Evolutionary conservation across 2,329 filamentous ascomycete genomes (phyloP).

Genomic region (Zymoseptoria crescenta): DNA sequence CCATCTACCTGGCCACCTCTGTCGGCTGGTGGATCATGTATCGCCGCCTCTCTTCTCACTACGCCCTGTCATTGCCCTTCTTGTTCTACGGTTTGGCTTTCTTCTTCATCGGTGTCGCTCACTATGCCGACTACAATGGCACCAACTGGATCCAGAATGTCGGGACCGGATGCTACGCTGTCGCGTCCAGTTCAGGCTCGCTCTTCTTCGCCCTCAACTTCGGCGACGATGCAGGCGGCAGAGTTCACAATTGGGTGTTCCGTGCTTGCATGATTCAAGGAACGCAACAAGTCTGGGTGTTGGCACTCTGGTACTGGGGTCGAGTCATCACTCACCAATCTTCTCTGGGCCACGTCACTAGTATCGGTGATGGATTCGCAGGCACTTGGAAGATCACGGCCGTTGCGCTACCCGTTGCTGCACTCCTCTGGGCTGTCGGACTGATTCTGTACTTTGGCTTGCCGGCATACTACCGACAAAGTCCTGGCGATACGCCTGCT

Average conservation of each 20-base stretch:
- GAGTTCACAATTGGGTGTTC: constrained; percentile 55
- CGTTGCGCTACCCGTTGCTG: constrained; percentile 49
- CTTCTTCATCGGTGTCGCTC: constrained; percentile 52
- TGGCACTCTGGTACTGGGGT: constrained; percentile 61
- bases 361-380: constrained; percentile 9
- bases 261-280: constrained; percentile 58
- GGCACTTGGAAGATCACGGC: constrained; percentile 30
- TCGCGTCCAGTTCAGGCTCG: constrained; percentile 53
- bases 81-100: constrained; percentile 55
- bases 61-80: constrained; percentile 52
- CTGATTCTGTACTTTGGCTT: constrained; percentile 50
- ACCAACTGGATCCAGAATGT: constrained; percentile 51
- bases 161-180: constrained; percentile 52
- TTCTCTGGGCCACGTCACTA: constrained; percentile 34
- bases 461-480: constrained; percentile 56
- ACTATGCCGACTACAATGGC: constrained; percentile 36
- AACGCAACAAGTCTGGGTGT: constrained; percentile 56
- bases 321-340: constrained; percentile 41
- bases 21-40: constrained; percentile 55
- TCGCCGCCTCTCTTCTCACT: constrained; percentile 48
- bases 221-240: constrained; percentile 43
- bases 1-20: constrained; percentile 50
- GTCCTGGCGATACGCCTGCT: constrained; percentile 53
- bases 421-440: constrained; percentile 48
- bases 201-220: constrained; percentile 59